phyloP scores from a whole-genome alignment of 257 asterid genomes.

The Lycium ferocissimum region DNA sequence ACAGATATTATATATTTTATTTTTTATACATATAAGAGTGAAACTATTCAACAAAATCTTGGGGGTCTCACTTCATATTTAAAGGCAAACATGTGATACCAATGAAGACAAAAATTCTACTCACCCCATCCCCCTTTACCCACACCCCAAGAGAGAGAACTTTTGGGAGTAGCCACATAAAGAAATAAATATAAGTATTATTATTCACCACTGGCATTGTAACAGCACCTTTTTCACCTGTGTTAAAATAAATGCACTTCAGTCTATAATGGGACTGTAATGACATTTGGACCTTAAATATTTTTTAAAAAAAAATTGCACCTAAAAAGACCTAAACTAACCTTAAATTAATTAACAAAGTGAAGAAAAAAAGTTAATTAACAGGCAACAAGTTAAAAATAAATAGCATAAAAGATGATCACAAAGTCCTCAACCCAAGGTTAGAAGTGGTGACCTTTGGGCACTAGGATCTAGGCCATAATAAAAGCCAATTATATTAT shows the following conservation, averaged over 20 bases:
- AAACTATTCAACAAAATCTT: slow-evolving; percentile 22
- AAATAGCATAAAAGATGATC: slow-evolving; percentile 14
- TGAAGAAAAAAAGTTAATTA: slow-evolving; percentile 14
- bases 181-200: not conserved
- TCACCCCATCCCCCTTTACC: not conserved
- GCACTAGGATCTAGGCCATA: not conserved
- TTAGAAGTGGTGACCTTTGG: not conserved
- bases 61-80: slow-evolving; percentile 4
- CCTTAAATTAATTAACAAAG: slow-evolving; percentile 22
- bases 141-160: not conserved
- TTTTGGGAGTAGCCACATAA: not conserved
- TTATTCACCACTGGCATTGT: not conserved
- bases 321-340: slow-evolving; percentile 42
- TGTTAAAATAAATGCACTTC: no score
- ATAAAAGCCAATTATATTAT: not conserved
- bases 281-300: not conserved
- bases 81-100: slow-evolving; percentile 41
- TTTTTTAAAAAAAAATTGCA: not conserved
- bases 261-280: not conserved
- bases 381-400: slow-evolving; percentile 13
- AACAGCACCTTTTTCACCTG: not conserved
- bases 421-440: not conserved
- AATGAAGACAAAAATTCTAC: slow-evolving; percentile 31
- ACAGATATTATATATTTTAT: no score
- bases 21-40: not conserved